phyloP scores from a whole-genome alignment of 768 basidiomycete species.

The Lactifluus volemus region DNA sequence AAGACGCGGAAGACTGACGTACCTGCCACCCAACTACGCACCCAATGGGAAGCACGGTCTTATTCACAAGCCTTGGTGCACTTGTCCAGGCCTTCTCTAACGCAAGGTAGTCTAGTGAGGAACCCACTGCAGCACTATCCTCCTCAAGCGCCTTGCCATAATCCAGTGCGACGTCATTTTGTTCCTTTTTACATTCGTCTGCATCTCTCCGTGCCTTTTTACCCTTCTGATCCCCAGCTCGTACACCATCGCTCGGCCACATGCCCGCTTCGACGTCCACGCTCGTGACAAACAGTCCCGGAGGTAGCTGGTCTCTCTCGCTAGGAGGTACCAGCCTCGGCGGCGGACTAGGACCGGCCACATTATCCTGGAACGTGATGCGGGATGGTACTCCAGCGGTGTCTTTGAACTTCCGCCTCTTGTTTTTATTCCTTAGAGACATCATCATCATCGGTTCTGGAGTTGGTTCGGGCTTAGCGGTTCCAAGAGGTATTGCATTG shows the following conservation, averaged over 20 bases:
- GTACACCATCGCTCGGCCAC: constrained; percentile 23
- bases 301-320: constrained; percentile 47
- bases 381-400: constrained; percentile 40
- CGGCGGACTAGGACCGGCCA: constrained; percentile 9
- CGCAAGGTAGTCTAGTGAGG: constrained; percentile 14
- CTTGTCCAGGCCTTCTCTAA: constrained; percentile 25
- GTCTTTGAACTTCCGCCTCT: constrained; percentile 57
- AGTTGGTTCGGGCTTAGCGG: neutral
- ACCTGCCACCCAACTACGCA: constrained; percentile 30
- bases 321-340: constrained; percentile 55
- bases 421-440: constrained; percentile 65
- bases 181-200: constrained; percentile 11
- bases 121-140: constrained; percentile 1
- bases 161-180: constrained; percentile 27
- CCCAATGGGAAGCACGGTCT: constrained; percentile 18
- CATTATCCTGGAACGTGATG: constrained; percentile 41
- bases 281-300: constrained; percentile 61
- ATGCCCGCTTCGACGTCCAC: constrained; percentile 55
- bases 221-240: constrained; percentile 23
- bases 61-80: constrained; percentile 18
- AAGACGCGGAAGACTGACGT: neutral
- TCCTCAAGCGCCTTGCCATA: constrained; percentile 24
- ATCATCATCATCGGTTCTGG: constrained; percentile 38
- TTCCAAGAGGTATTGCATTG: constrained; percentile 40
- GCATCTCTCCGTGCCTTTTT: constrained; percentile 29